Evolutionary conservation across 2,329 filamentous ascomycete genomes (phyloP).

Genomic region (Pseudocercospora cruenta): DNA sequence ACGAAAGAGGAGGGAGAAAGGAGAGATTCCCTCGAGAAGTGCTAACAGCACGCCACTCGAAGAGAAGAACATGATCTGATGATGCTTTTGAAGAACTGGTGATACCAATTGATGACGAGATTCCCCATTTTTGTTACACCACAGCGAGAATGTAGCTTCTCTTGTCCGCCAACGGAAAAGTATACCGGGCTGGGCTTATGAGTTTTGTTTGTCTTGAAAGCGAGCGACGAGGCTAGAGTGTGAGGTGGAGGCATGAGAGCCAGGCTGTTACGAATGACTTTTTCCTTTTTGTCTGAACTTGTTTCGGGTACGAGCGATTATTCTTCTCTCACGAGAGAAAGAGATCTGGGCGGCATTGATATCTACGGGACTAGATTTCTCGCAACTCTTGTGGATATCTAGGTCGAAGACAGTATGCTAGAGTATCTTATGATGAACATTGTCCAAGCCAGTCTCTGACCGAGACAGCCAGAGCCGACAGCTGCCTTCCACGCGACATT

Average conservation of each 20-base stretch:
- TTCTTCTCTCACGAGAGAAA: not conserved
- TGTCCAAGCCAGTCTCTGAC: not conserved
- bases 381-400: not conserved
- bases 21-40: slow-evolving; percentile 33
- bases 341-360: not conserved
- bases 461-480: not conserved
- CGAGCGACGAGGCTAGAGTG: not conserved
- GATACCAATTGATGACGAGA: slow-evolving; percentile 6
- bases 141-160: not conserved
- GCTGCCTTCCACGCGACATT: no score
- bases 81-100: not conserved
- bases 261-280: not conserved
- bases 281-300: not conserved
- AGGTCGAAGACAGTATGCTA: not conserved
- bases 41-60: slow-evolving; percentile 22
- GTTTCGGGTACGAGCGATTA: not conserved
- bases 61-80: slow-evolving; percentile 10
- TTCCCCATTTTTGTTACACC: not conserved
- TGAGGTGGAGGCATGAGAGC: not conserved
- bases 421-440: not conserved
- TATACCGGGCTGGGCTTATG: not conserved
- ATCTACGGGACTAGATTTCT: not conserved
- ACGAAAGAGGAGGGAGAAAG: slow-evolving; percentile 39
- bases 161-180: not conserved
- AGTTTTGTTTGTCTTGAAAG: not conserved